A percentile compares a stretch with the other conserved stretches of the same genome.
Conservation (phyloP, 2,329 filamentous ascomycete species). For the Sclerotinia nivalis region DNA sequence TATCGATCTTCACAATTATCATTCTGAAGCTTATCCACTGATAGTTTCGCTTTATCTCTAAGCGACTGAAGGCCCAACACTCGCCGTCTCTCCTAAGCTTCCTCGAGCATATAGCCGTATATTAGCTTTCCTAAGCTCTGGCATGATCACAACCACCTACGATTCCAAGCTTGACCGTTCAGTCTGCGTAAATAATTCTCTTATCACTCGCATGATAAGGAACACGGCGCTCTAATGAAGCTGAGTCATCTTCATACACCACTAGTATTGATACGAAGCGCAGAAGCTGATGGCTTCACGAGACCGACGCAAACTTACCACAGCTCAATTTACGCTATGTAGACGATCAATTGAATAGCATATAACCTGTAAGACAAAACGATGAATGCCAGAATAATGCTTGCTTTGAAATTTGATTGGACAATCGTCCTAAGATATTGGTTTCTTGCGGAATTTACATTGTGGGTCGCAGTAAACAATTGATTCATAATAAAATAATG, state of each 20-base stretch:
- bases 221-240: too few relatives aligned
- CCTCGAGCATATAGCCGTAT: too few relatives aligned
- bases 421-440: background rate
- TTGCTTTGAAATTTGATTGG: background rate
- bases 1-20: too few relatives aligned
- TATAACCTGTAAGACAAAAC: background rate
- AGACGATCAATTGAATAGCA: background rate
- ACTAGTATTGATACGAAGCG: too few relatives aligned
- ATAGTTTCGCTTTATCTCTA: too few relatives aligned
- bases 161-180: background rate
- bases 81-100: too few relatives aligned
- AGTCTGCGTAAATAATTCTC: background rate
- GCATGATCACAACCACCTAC: too few relatives aligned
- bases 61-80: too few relatives aligned
- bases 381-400: background rate
- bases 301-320: background rate
- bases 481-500: background rate
- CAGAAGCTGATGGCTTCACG: background rate
- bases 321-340: too few relatives aligned
- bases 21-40: too few relatives aligned
- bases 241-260: too few relatives aligned
- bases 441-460: background rate
- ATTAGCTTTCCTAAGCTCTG: too few relatives aligned
- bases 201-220: background rate
- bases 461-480: background rate